phyloP scores from a whole-genome alignment of 2,329 filamentous ascomycete species.

The Beauveria varroae region DNA sequence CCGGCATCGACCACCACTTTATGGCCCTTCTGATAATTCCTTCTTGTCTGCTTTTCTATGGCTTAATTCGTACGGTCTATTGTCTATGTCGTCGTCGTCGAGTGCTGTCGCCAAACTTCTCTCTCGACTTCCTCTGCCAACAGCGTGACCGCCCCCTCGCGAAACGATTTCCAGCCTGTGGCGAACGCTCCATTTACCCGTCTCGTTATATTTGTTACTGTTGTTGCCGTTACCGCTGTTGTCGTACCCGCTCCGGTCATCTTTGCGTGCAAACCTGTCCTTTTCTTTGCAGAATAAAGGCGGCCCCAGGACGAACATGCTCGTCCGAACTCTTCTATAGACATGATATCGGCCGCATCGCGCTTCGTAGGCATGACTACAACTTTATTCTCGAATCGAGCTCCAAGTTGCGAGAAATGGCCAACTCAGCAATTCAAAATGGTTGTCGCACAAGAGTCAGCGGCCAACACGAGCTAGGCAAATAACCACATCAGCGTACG shows the following conservation, averaged over 20 bases:
- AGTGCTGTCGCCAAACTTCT: background rate
- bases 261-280: conserved; percentile 56
- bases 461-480: conserved; percentile 64
- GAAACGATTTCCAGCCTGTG: conserved; percentile 65
- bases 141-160: conserved; percentile 22
- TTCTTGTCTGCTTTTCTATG: background rate
- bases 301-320: conserved; percentile 46
- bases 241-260: conserved; percentile 61
- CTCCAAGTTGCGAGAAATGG: conserved; percentile 60
- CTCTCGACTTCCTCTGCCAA: background rate
- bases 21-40: background rate
- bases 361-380: conserved; percentile 77
- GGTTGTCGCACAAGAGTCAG: conserved; percentile 83
- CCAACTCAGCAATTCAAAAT: conserved; percentile 65
- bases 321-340: conserved; percentile 56
- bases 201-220: conserved; percentile 33
- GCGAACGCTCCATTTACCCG: conserved; percentile 33
- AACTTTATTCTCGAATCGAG: conserved; percentile 50
- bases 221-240: conserved; percentile 33
- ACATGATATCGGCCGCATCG: conserved; percentile 54
- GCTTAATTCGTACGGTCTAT: background rate
- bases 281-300: conserved; percentile 48
- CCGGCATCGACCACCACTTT: background rate
- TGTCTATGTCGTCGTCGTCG: background rate
- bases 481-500: conserved; percentile 5